Base-by-base conservation (phyloP, 2,329 filamentous ascomycete genomes). In the Curvularia sp. region DNA sequence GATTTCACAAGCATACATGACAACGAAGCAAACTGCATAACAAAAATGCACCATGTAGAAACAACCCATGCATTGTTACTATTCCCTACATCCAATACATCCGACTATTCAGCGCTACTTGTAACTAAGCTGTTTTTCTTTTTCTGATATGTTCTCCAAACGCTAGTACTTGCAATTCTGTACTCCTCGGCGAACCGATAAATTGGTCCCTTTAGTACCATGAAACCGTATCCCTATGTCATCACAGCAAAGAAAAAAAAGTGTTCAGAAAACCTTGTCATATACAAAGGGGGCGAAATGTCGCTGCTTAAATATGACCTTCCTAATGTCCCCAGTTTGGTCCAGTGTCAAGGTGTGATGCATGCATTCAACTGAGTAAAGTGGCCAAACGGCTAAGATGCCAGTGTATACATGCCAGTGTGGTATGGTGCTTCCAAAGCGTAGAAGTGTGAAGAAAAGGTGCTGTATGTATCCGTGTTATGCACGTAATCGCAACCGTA, bases 251-350 rank as follows among this genome's bases (percentile, higher is more conserved):
- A 44, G 15, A 7, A 48, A 48, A 48, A 39, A 41, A 33, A 10
- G 18, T 48, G 8, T 43, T 50, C 46, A n/a, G 35, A 38, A 51
- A 47, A 6, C 41, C 47, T 20, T 50, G 31, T 35, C 56, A 42
- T 51, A 58, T 58, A 28, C 56, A 58, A 58, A 44, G 33, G 31
- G 41, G 30, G 47, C 41, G 26, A 46, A 33, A 55, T 52, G 50
- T 58, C 22, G 42, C 5, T 41, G 47, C 47, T 41, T 51, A 58
- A 50, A 58, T 33, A 55, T 55, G 22, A 26, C 33, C 52, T 31
- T 28, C 30, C 30, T 8, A 31, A 18, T 15, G 46, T 22, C 9
- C 43, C 33, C n/a, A 9, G 8, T 46, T 18, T 10, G 26, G 18
- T 15, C 39, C 31, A 18, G 24, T 35, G 15, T 26, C 46, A 46